A percentile compares a stretch with the other conserved stretches of the same genome.
These are phyloP conservation scores for Ophiostoma montium DNA, from an alignment of 2,329 filamentous ascomycete species.

Conservation along the genomic window DNA sequence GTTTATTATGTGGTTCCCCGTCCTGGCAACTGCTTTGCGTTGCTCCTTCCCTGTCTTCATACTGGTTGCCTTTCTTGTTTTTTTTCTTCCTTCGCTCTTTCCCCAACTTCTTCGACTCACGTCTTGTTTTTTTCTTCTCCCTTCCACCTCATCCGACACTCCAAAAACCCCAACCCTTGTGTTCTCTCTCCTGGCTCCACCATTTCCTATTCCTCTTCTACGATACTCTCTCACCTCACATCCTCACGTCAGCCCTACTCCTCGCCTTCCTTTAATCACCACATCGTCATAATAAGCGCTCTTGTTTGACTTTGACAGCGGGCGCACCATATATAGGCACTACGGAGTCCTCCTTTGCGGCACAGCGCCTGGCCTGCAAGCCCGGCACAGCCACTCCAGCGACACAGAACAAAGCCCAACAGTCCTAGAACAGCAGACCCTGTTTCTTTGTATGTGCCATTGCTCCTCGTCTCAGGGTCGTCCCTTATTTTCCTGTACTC, in stretches of 20 bases:
- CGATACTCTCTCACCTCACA: not conserved
- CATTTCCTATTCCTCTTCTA: not conserved
- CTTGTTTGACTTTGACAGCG: too few relatives aligned
- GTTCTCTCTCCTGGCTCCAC: not conserved
- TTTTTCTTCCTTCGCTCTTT: not conserved
- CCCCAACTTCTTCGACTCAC: not conserved
- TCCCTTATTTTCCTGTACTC: not conserved
- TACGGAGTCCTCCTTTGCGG: too few relatives aligned
- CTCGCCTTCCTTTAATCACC: not conserved
- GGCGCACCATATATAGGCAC: too few relatives aligned
- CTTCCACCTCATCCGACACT: not conserved
- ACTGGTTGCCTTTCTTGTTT: not conserved
- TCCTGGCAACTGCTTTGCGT: not conserved
- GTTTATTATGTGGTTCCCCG: not conserved
- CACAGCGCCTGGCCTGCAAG: too few relatives aligned
- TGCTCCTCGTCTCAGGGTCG: not conserved
- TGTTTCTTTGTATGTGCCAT: not conserved
- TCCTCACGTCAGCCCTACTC: not conserved
- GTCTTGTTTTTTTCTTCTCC: not conserved
- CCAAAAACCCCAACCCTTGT: not conserved
- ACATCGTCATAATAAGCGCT: too few relatives aligned
- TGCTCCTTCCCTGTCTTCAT: not conserved
- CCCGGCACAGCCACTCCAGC: too few relatives aligned
- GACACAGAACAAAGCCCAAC: too few relatives aligned
- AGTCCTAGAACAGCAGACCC: not conserved